Evolutionary conservation across 192 early-diverging fungal species (phyloP), one percentile per base, ranked within the genome.

Genomic region (Gryganskiella cystojenkinii): DNA sequence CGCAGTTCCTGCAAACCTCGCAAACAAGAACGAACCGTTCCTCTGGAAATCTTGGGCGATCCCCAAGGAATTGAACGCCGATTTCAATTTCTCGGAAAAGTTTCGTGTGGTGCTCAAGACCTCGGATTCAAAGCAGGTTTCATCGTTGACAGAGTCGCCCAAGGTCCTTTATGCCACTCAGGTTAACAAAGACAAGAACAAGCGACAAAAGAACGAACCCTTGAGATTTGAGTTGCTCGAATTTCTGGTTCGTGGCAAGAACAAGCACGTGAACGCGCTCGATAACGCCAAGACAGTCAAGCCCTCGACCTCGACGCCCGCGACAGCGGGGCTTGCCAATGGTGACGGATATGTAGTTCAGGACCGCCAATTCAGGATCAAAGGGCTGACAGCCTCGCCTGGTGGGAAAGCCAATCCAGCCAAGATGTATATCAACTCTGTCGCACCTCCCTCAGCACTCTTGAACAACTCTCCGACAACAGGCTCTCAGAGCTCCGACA

Each of bases 301-400:
- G 20, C 61, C 45, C 2, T 28, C 47, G 0, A 47, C 54, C 20
- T 33, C 54, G 28, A 33, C 31, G 4, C 31, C 31, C 2, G 35
- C 31, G 19, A 11, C 52, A 2, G 14, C 52, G 0, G 13, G 4
- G n/a, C 4, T 6, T 17, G 15, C n/a, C 52, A 54, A 62, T n/a
- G 33, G 15, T 20, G 33, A 10, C n/a, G 61, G 34, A 17, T 19
- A 28, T 17, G 31, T 24, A 9, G 46, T 61, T 3, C 60, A 61
- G 45, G 60, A 61, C 3, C 60, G 60, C 30, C 60, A 61, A 44
- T 61, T 61, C 60, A 35, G 45, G 28, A 61, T 61, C 45, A 61
- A 61, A 27, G 60, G 60, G 9, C 31, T 61, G 28, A 22, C 45
- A 44, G 60, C 60, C 3, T 47, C 27, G 1, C 60, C 60, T n/a